These are phyloP conservation scores for Pythium monospermum DNA, from an alignment of 352 stramenopile genomes.

Conservation along the genomic window DNA sequence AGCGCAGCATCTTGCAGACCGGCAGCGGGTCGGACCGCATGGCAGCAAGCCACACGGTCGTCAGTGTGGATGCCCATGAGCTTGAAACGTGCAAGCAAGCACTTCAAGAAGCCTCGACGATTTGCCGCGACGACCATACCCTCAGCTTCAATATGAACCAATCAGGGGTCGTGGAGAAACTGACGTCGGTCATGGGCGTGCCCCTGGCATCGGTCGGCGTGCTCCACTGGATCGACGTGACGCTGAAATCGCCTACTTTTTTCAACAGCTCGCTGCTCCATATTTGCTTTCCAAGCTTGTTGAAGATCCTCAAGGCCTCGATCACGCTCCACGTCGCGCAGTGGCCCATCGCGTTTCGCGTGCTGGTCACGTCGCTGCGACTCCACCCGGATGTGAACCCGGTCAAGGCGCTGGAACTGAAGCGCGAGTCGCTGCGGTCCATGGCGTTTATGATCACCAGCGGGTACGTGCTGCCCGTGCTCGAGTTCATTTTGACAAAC, in stretches of 20 bases:
- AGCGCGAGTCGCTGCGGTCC: slow-evolving; percentile 74
- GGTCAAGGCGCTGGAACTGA: slow-evolving; percentile 82
- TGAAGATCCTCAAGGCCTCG: slow-evolving; percentile 70
- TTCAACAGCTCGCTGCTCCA: slow-evolving; percentile 82
- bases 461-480: slow-evolving; percentile 77
- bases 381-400: slow-evolving; percentile 78
- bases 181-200: slow-evolving; percentile 69
- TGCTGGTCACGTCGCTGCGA: slow-evolving; percentile 69
- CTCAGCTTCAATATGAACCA: slow-evolving; percentile 89
- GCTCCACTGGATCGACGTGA: slow-evolving; percentile 78
- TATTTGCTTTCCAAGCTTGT: slow-evolving; percentile 79
- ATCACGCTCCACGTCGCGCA: slow-evolving; percentile 75
- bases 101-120: slow-evolving; percentile 60
- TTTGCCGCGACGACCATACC: slow-evolving; percentile 83
- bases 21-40: slow-evolving; percentile 11
- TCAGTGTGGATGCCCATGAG: slow-evolving; percentile 47
- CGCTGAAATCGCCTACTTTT: slow-evolving; percentile 64
- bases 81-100: slow-evolving; percentile 64
- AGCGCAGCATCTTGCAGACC: slow-evolving; percentile 63
- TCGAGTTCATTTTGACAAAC: slow-evolving; percentile 81
- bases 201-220: slow-evolving; percentile 86
- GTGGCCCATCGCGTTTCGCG: slow-evolving; percentile 78
- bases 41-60: too few relatives aligned
- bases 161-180: slow-evolving; percentile 73
- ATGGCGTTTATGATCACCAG: slow-evolving; percentile 88